Conservation (phyloP, 192 early-diverging fungal genomes). For the Ramicandelaber brevisporus region DNA sequence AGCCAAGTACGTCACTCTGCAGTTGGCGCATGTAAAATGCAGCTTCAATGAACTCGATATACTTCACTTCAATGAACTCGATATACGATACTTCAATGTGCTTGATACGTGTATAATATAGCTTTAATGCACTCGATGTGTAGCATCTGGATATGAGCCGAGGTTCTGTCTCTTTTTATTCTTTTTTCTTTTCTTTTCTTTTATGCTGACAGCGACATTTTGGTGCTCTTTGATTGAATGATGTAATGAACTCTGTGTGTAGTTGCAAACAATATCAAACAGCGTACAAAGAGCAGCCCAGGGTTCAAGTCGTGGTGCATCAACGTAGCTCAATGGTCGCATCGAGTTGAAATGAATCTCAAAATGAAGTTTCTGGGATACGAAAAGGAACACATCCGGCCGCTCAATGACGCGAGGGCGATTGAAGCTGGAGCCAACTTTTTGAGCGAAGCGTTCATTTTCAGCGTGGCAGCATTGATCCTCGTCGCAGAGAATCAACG, state of each 20-base stretch:
- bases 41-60: not conserved
- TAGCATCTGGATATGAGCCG: too few relatives aligned
- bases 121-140: too few relatives aligned
- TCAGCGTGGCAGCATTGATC: slow-evolving; percentile 40
- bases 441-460: slow-evolving; percentile 48
- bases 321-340: slow-evolving; percentile 45
- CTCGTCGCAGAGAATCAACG: slow-evolving; percentile 34
- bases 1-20: slow-evolving; percentile 23
- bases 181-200: too few relatives aligned
- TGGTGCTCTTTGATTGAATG: slow-evolving; percentile 1
- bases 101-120: too few relatives aligned
- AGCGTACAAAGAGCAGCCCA: slow-evolving; percentile 24
- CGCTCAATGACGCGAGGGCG: slow-evolving; percentile 50
- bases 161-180: too few relatives aligned
- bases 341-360: slow-evolving; percentile 57
- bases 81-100: not conserved
- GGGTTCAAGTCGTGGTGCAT: slow-evolving; percentile 43
- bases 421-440: slow-evolving; percentile 65
- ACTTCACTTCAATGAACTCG: not conserved
- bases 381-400: slow-evolving; percentile 43
- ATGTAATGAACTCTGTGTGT: slow-evolving; percentile 1
- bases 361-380: slow-evolving; percentile 63
- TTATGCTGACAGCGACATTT: not conserved
- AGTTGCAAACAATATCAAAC: slow-evolving; percentile 22
- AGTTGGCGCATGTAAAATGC: slow-evolving; percentile 2